Conservation (phyloP, 176 grass and related monocot genomes). For the Leersia perrieri region DNA sequence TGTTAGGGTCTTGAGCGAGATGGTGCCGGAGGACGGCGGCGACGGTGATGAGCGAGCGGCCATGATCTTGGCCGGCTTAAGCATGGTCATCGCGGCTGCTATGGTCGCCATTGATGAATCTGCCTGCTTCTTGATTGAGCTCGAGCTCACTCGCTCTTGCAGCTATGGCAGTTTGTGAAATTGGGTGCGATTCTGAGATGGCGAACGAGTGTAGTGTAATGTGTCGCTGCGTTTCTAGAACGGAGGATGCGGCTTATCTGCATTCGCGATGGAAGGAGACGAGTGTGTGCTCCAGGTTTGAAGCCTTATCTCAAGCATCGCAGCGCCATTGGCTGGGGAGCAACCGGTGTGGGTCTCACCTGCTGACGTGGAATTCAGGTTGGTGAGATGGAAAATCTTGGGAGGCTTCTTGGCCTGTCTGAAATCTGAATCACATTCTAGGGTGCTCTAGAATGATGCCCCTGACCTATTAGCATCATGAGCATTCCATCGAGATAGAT, state of each 20-base stretch:
- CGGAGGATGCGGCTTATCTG: conserved; percentile 40
- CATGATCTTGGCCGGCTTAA: conserved; percentile 55
- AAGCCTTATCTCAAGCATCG: conserved; percentile 42
- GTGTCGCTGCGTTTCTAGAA: conserved; percentile 30
- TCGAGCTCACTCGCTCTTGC: not conserved
- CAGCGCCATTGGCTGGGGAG: conserved; percentile 35
- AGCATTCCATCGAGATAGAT: not conserved
- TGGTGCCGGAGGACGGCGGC: not conserved
- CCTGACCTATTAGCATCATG: not conserved
- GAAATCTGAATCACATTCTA: not conserved
- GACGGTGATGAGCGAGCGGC: not conserved
- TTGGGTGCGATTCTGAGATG: not conserved
- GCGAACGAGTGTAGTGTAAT: not conserved
- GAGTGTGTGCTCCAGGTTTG: conserved; percentile 35
- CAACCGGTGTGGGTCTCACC: not conserved
- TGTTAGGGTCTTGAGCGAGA: conserved; percentile 47
- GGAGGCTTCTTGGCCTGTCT: too few relatives aligned
- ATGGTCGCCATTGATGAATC: conserved; percentile 71
- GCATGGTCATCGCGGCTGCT: conserved; percentile 65
- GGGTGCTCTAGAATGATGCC: not conserved
- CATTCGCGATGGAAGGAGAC: not conserved
- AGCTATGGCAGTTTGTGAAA: not conserved
- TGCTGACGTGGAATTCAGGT: not conserved
- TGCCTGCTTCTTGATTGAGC: not conserved
- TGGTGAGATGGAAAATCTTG: not conserved